phyloP scores from a whole-genome alignment of 2,329 filamentous ascomycete genomes.

The Coleophoma cylindrospora region DNA sequence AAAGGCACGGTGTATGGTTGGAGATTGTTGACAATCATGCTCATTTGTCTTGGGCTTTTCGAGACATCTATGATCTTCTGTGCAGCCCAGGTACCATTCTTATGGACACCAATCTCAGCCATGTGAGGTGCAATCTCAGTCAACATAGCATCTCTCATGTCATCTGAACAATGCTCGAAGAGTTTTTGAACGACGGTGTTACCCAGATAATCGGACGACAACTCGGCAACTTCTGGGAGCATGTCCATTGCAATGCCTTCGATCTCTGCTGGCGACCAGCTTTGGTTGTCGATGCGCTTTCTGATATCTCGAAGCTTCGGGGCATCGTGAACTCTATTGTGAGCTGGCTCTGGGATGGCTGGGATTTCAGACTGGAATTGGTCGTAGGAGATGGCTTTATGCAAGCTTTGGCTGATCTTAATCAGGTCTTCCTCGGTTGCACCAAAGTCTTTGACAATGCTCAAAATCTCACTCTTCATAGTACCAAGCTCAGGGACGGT shows the following conservation, averaged over 20 bases:
- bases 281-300: constrained; percentile 96
- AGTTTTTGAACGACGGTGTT: constrained; percentile 99
- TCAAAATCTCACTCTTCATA: constrained; percentile 75
- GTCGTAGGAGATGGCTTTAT: constrained; percentile 71
- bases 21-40: constrained; percentile 76
- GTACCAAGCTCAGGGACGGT: constrained; percentile 70
- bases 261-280: constrained; percentile 78
- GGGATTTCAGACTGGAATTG: constrained; percentile 79
- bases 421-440: constrained; percentile 73
- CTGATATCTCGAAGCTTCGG: constrained; percentile 92
- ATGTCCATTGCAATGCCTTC: constrained; percentile 89
- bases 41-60: constrained; percentile 78
- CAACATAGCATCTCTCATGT: constrained; percentile 88
- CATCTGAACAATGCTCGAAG: constrained; percentile 92
- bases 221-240: constrained; percentile 92
- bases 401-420: constrained; percentile 68
- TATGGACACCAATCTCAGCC: constrained; percentile 95
- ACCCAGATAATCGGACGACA: constrained; percentile 92
- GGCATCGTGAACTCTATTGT: constrained; percentile 86
- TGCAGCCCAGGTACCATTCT: constrained; percentile 98
- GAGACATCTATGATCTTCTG: constrained; percentile 99
- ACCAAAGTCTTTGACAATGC: constrained; percentile 85
- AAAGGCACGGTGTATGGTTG: constrained; percentile 83
- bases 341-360: constrained; percentile 80
- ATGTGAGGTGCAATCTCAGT: constrained; percentile 82